Evolutionary conservation across 2,329 filamentous ascomycete species (phyloP), one percentile per base, ranked within the genome.

Genomic region (Anisogramma anomala): DNA sequence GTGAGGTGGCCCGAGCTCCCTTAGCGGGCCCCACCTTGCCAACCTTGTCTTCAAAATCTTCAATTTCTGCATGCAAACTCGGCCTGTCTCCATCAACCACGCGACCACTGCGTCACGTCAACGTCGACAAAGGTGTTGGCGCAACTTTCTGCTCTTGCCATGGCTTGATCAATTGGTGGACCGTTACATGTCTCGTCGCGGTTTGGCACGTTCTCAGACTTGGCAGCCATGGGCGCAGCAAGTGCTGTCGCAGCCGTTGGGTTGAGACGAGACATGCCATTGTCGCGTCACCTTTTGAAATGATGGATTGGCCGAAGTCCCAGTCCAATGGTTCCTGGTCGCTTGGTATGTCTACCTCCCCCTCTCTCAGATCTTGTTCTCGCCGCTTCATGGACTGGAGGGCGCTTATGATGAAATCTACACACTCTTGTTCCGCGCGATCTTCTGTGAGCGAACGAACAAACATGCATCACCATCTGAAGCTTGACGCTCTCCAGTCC

Each of bases 401-500:
- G 48, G 62, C 47, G 58, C 61, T 63, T 48, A 52, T 76, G 73
- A 77, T 74, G 73, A 77, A 63, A 56, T 58, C 50, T 53, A 59
- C 63, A 65, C 70, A 69, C 75, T n/a, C n/a, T 71, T 46, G 71
- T 76, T 77, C 70, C 58, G 38, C 69, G 74, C 68, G 71, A 77
- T 54, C 50, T 53, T 66, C 68, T 69, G 38, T 60, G 74, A 77
- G 73, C 74, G 71, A 56, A 58, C 54, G 22, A 67, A 74, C 77
- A 69, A 67, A 80, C 77, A 82, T 82, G 77, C 77, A 82, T 76
- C 79, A 82, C 77, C 77, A 82, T 82, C 77, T 82, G 77, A 74
- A 77, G 62, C 65, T 52, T 48, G 40, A 49, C 45, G 27, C 39
- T 40, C 27, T 33, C 34, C 42, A 43, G 39, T 44, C 36, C 39